Percentiles rank a stretch among this genome's conserved stretches.
phyloP scores from a whole-genome alignment of 1,284 basidiomycete species.

The Thelephora terrestris region DNA sequence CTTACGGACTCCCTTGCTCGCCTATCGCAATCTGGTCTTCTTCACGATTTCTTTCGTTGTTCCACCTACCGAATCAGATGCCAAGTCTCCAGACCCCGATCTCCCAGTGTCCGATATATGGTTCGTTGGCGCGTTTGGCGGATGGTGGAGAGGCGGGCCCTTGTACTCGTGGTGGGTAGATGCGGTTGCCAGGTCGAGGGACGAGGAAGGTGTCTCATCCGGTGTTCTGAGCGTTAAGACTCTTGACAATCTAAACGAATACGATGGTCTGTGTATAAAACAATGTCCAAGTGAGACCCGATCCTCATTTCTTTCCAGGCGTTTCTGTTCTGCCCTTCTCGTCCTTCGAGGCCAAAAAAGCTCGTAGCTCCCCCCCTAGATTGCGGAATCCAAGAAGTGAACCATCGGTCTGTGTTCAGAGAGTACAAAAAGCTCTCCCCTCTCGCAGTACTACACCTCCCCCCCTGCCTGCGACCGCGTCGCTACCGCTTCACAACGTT shows the following conservation, averaged over 20 bases:
- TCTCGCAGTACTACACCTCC: slow-evolving; percentile 61
- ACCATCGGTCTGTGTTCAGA: slow-evolving; percentile 12
- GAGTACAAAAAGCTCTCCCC: slow-evolving; percentile 4
- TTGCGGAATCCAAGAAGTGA: slow-evolving; percentile 30
- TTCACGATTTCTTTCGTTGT: slow-evolving; percentile 79
- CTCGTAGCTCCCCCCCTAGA: slow-evolving; percentile 38
- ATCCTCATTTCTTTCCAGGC: slow-evolving; percentile 6
- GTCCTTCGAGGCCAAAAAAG: slow-evolving; percentile 4
- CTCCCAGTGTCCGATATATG: slow-evolving; percentile 62
- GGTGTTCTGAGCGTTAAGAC: slow-evolving; percentile 64
- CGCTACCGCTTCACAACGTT: slow-evolving; percentile 60
- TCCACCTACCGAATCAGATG: slow-evolving; percentile 25
- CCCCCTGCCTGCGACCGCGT: slow-evolving; percentile 72
- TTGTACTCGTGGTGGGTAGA: slow-evolving; percentile 64
- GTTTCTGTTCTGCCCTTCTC: slow-evolving; percentile 1
- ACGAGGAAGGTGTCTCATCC: slow-evolving; percentile 63
- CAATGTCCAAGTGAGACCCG: neutral
- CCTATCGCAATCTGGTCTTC: slow-evolving; percentile 75
- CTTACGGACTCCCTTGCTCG: slow-evolving; percentile 87
- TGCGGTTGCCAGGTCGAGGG: slow-evolving; percentile 50
- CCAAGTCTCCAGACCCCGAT: slow-evolving; percentile 23
- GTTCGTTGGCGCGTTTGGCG: slow-evolving; percentile 83
- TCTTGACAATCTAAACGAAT: slow-evolving; percentile 52
- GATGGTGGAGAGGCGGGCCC: slow-evolving; percentile 76
- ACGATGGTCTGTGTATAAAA: slow-evolving; percentile 42